phyloP scores from a whole-genome alignment of 176 grass and related monocot species.

The Aegilops umbellulata region DNA sequence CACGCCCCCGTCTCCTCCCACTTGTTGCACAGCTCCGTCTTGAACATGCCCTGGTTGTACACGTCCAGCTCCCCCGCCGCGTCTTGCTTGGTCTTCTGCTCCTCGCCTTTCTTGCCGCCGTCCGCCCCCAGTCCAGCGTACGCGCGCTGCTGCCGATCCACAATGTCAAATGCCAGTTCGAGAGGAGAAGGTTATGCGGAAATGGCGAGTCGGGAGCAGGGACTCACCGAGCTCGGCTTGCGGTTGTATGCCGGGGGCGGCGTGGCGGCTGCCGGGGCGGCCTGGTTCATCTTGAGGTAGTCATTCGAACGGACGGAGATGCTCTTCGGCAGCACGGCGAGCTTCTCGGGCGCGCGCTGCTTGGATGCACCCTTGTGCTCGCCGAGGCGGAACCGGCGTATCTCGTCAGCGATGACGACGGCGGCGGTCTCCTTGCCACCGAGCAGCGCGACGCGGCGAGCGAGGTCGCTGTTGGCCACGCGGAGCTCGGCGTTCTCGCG shows the following conservation, averaged over 20 bases:
- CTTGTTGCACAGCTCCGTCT: slow-evolving; percentile 99
- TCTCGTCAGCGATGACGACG: slow-evolving; percentile 51
- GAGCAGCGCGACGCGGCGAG: slow-evolving; percentile 43
- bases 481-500: slow-evolving; percentile 75
- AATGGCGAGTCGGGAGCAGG: not conserved
- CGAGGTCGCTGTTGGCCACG: slow-evolving; percentile 68
- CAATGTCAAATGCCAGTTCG: slow-evolving; percentile 10
- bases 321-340: slow-evolving; percentile 63
- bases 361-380: slow-evolving; percentile 24
- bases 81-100: not conserved
- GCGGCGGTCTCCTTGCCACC: slow-evolving; percentile 42
- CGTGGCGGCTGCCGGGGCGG: not conserved
- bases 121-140: slow-evolving; percentile 17
- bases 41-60: slow-evolving; percentile 97
- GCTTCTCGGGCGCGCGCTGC: slow-evolving; percentile 46
- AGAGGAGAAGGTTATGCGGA: not conserved
- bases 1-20: slow-evolving; percentile 93
- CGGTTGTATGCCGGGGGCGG: slow-evolving; percentile 5
- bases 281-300: slow-evolving; percentile 69
- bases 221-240: slow-evolving; percentile 57
- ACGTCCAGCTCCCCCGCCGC: slow-evolving; percentile 72
- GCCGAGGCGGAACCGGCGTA: slow-evolving; percentile 43
- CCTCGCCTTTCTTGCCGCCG: slow-evolving; percentile 30
- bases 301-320: slow-evolving; percentile 84
- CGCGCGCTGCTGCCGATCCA: slow-evolving; percentile 46